Conservation (phyloP, 495 filamentous ascomycete species). For the Tricharina praecox region DNA sequence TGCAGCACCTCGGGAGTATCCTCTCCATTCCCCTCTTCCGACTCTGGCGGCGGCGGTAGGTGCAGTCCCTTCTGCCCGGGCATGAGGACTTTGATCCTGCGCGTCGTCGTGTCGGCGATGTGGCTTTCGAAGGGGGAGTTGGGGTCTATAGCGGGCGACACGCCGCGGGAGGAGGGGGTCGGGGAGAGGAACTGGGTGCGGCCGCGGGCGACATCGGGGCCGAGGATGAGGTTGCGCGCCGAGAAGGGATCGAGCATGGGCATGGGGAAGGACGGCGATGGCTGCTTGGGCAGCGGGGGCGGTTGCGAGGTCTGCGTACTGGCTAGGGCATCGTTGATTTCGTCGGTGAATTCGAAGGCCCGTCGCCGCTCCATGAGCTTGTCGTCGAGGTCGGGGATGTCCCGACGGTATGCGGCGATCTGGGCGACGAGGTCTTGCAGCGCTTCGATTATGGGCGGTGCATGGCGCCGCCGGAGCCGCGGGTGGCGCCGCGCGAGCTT, state of each 20-base stretch:
- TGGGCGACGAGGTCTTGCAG: conserved; percentile 45
- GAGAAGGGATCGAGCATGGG: conserved; percentile 19
- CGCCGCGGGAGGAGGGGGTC: conserved; percentile 11
- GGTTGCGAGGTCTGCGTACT: background rate
- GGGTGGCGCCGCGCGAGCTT: background rate
- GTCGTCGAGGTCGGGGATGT: conserved; percentile 60
- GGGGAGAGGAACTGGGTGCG: background rate
- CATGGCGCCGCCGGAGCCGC: conserved; percentile 7
- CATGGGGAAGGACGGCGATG: conserved; percentile 9
- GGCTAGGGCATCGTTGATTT: conserved; percentile 19
- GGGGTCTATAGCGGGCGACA: conserved; percentile 16
- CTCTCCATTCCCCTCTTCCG: conserved; percentile 19
- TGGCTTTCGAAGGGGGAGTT: conserved; percentile 21
- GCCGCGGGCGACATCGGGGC: conserved; percentile 5
- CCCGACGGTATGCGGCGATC: conserved; percentile 45
- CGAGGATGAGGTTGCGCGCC: conserved; percentile 16
- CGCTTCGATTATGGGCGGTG: conserved; percentile 36
- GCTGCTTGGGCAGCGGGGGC: background rate
- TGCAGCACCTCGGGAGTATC: no score
- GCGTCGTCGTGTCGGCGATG: conserved; percentile 18
- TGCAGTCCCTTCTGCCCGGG: conserved; percentile 21
- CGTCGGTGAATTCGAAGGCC: conserved; percentile 42
- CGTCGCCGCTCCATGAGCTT: conserved; percentile 55
- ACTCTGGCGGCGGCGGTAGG: conserved; percentile 22
- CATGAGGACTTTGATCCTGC: conserved; percentile 16